These are phyloP conservation scores for Moniliella sp. DNA, from an alignment of 1,284 basidiomycete species.

Conservation along the genomic window DNA sequence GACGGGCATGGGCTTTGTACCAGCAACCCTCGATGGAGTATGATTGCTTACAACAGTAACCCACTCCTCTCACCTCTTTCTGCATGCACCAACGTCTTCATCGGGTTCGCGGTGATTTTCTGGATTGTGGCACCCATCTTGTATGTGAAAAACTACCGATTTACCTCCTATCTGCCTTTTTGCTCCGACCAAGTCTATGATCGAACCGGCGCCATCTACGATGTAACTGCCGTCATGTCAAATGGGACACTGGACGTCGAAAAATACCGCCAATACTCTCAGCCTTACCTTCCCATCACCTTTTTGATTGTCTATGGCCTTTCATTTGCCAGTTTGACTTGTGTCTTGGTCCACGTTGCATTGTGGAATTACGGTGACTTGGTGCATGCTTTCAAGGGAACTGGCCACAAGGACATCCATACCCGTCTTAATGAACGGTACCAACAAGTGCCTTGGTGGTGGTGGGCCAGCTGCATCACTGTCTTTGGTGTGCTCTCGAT, in stretches of 20 bases:
- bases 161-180: conserved; percentile 1
- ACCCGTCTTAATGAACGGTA: conserved; percentile 60
- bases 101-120: conserved; percentile 1
- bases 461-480: conserved; percentile 42
- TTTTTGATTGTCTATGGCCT: too few species aligned
- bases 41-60: conserved; percentile 34
- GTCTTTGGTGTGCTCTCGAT: conserved; percentile 47
- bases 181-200: conserved; percentile 1
- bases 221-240: conserved; percentile 1
- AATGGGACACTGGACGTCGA: too few species aligned
- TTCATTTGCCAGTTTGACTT: too few species aligned
- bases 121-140: conserved; percentile 2
- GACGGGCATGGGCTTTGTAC: conserved; percentile 2
- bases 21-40: conserved; percentile 1
- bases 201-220: conserved; percentile 1
- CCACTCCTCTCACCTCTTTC: conserved; percentile 3
- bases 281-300: too few species aligned
- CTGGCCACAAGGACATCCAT: conserved; percentile 55
- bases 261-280: too few species aligned
- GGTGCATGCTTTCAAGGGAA: conserved; percentile 45
- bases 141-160: conserved; percentile 1
- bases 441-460: conserved; percentile 46
- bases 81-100: conserved; percentile 1
- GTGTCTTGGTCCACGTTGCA: too few species aligned
- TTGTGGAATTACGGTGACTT: conserved; percentile 42